phyloP scores from a whole-genome alignment of 352 stramenopile genomes.

The Globisporangium cystogenes region DNA sequence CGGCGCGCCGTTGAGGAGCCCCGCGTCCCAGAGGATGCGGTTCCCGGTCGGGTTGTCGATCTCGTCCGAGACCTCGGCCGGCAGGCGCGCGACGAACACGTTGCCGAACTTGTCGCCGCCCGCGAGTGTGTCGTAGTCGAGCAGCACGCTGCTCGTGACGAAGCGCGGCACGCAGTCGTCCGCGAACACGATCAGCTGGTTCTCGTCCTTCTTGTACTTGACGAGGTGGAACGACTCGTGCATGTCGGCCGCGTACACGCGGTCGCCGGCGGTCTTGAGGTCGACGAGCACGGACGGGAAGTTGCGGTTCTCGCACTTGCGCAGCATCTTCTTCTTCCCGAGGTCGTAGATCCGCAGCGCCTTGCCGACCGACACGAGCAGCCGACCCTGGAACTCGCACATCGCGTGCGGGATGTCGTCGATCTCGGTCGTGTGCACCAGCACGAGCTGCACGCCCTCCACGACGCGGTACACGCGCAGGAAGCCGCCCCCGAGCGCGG shows the following conservation, averaged over 20 bases:
- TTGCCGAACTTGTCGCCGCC: conserved; percentile 99
- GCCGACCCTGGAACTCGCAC: conserved; percentile 95
- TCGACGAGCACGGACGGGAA: conserved; percentile 93
- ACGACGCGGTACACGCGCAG: conserved; percentile 94
- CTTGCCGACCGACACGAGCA: conserved; percentile 96
- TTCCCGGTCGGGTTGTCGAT: conserved; percentile 96
- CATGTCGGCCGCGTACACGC: conserved; percentile 96
- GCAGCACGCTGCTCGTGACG: conserved; percentile 76
- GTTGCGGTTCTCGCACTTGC: conserved; percentile 97
- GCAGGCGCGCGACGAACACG: conserved; percentile 94
- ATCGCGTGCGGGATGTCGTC: conserved; percentile 96
- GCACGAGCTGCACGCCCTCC: conserved; percentile 88
- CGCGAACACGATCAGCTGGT: conserved; percentile 95
- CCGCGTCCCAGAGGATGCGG: conserved; percentile 95
- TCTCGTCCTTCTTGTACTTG: conserved; percentile 96
- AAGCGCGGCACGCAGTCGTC: conserved; percentile 91
- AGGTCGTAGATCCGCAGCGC: conserved; percentile 98
- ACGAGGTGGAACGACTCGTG: conserved; percentile 96
- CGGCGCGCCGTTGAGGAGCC: conserved; percentile 88
- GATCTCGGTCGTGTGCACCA: conserved; percentile 96
- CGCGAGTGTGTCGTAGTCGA: conserved; percentile 99
- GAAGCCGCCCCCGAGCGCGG: conserved; percentile 53
- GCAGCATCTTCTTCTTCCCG: conserved; percentile 98
- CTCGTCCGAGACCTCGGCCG: conserved; percentile 91
- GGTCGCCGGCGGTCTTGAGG: conserved; percentile 92